Evolutionary conservation across 2,329 filamentous ascomycete species (phyloP), one percentile per base, ranked within the genome.

Genomic region (Aspergillus terreus): DNA sequence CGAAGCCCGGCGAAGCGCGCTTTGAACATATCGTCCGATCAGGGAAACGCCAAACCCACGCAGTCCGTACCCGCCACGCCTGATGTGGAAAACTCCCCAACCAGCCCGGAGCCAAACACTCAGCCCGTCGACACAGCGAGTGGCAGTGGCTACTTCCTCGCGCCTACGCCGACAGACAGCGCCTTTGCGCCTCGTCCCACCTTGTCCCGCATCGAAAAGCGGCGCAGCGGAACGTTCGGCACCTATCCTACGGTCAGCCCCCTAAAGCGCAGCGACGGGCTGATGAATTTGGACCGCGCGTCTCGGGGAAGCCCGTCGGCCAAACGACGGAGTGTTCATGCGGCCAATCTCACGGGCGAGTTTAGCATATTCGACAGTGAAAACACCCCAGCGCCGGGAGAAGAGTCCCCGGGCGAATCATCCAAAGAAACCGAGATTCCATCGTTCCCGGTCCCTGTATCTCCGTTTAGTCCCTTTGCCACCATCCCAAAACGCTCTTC

Each of bases 201-300:
- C 2, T 64, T 73, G 54, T 72, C 76, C 42, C 72, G 72, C 47
- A 71, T 77, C 42, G 80, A 80, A 55, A 80, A 77, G 67, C 75
- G 68, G 60, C 69, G 75, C 14, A 77, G 73, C 58, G 72, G 71
- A 19, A 74, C 66, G 45, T 72, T 78, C 64, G 72, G 73, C 59
- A 72, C 77, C 44, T 73, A 77, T 45, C 76, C 82, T 15, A 76
- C 81, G 17, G 85, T 87, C 5, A 96, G 92, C 67, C 92, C 92
- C 4, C 76, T 97, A 61, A 96, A 97, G 79, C 85, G 94, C 62
- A 92, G 87, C 65, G 92, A 97, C 74, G 87, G 88, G 41, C 86
- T 87, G 47, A 92, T 95, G 88, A 90, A 90, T 63, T 75, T 95
- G 45, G 92, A 95, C 63, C 87, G 89, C 57, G 79, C 84, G 25